These are phyloP conservation scores for Ailanthus altissimus DNA, from an alignment of 345 rosid genomes.

Conservation along the genomic window DNA sequence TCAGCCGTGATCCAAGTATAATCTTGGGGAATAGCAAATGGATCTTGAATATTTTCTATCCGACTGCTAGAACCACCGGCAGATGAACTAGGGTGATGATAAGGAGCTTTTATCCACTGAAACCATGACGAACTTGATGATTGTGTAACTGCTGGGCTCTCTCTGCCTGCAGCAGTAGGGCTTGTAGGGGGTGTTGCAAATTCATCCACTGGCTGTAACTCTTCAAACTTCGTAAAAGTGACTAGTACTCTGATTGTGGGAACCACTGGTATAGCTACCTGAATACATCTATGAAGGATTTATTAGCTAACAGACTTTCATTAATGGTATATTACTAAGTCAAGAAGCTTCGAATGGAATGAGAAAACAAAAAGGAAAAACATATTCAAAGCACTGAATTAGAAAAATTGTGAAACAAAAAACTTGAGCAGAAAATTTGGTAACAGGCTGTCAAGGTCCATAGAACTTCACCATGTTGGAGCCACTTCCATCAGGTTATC, in stretches of 20 bases:
- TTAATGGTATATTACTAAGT: not conserved
- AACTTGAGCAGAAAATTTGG: not conserved
- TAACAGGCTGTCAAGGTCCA: not conserved
- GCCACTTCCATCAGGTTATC: not conserved
- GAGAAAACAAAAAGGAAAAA: not conserved
- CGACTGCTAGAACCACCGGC: constrained; percentile 48
- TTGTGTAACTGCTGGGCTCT: constrained; percentile 57
- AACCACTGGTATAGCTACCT: constrained; percentile 98
- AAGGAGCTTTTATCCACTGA: constrained; percentile 89
- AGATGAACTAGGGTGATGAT: constrained; percentile 54
- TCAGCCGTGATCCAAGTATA: constrained; percentile 82
- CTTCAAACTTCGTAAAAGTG: constrained; percentile 92
- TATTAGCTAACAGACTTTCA: constrained; percentile 10
- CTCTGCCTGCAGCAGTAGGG: constrained; percentile 57
- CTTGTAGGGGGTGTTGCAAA: constrained; percentile 93
- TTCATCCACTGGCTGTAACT: constrained; percentile 76
- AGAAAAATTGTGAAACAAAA: not conserved
- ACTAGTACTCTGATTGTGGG: constrained; percentile 90
- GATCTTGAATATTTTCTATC: constrained; percentile 67
- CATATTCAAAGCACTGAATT: not conserved
- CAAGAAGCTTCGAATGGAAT: not conserved
- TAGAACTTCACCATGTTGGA: not conserved
- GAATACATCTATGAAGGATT: constrained; percentile 21
- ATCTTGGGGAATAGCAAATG: constrained; percentile 72
- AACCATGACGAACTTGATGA: constrained; percentile 77